phyloP scores from a whole-genome alignment of 208 protist species.

The Leishmania guyanensis region DNA sequence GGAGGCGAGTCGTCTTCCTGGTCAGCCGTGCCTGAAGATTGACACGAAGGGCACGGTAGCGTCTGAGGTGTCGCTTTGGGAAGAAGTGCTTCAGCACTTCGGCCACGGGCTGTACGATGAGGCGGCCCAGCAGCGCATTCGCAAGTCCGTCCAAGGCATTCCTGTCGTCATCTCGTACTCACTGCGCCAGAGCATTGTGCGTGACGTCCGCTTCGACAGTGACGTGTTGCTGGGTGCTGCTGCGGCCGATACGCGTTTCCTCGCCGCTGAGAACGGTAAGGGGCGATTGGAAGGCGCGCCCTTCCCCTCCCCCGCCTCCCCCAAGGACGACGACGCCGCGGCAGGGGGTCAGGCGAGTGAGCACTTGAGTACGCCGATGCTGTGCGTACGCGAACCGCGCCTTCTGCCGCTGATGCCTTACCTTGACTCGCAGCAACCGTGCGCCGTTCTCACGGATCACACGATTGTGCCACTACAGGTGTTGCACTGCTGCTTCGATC shows the following conservation, averaged over 20 bases:
- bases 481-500: constrained; percentile 90
- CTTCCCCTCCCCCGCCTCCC: no score
- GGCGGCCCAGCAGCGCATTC: constrained; percentile 64
- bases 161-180: constrained; percentile 70
- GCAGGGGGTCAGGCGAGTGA: neutral
- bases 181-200: constrained; percentile 74
- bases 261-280: constrained; percentile 6
- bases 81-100: constrained; percentile 85
- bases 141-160: constrained; percentile 61
- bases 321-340: neutral
- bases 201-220: constrained; percentile 62
- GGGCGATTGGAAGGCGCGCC: neutral
- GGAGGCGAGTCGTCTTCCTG: constrained; percentile 17
- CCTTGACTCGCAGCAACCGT: constrained; percentile 76
- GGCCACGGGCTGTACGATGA: constrained; percentile 77
- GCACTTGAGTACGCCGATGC: constrained; percentile 1
- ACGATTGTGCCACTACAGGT: constrained; percentile 76
- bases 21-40: constrained; percentile 71
- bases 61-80: constrained; percentile 78
- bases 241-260: neutral
- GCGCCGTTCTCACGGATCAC: constrained; percentile 66
- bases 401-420: constrained; percentile 42
- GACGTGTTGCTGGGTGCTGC: constrained; percentile 6
- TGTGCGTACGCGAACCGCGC: constrained; percentile 34
- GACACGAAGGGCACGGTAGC: constrained; percentile 90